Conservation (phyloP, 1,139 yeast species). For the Zygoascus meyerae region DNA sequence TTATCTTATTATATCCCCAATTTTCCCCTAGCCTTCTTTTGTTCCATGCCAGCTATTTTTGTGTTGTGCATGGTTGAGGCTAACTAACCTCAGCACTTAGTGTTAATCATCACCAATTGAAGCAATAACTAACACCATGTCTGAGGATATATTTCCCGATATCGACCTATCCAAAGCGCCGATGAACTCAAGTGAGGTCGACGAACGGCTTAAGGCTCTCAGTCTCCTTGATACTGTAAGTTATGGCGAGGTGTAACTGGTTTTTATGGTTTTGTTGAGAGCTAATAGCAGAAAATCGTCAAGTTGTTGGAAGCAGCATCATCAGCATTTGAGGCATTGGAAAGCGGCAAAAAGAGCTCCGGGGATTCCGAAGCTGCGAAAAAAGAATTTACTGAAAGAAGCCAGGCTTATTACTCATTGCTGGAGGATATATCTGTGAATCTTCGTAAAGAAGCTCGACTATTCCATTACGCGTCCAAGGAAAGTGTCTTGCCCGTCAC, state of each 20-base stretch:
- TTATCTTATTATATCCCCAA: too few species aligned
- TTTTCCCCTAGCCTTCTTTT: not conserved
- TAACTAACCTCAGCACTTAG: not conserved
- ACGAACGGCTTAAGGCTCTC: constrained; percentile 35
- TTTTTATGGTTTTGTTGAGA: not conserved
- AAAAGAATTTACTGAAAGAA: constrained; percentile 30
- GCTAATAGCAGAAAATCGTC: constrained; percentile 29
- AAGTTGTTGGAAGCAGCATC: constrained; percentile 38
- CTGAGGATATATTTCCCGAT: constrained; percentile 7
- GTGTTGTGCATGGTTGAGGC: not conserved
- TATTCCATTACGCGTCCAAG: constrained; percentile 36
- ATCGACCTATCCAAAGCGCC: constrained; percentile 13
- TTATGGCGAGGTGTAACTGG: not conserved
- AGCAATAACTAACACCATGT: not conserved
- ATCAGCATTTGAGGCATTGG: constrained; percentile 35
- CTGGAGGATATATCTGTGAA: constrained; percentile 36
- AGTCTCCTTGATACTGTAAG: constrained; percentile 35
- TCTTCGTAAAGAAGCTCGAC: constrained; percentile 37
- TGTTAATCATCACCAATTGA: not conserved
- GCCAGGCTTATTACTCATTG: constrained; percentile 27
- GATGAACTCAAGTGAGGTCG: constrained; percentile 29
- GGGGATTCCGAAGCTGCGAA: constrained; percentile 28
- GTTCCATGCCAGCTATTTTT: not conserved
- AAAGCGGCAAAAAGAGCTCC: constrained; percentile 34
- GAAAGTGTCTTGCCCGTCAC: constrained; percentile 36